phyloP scores from a whole-genome alignment of 1,139 yeast species.

The Magnusiomyces sp. region DNA sequence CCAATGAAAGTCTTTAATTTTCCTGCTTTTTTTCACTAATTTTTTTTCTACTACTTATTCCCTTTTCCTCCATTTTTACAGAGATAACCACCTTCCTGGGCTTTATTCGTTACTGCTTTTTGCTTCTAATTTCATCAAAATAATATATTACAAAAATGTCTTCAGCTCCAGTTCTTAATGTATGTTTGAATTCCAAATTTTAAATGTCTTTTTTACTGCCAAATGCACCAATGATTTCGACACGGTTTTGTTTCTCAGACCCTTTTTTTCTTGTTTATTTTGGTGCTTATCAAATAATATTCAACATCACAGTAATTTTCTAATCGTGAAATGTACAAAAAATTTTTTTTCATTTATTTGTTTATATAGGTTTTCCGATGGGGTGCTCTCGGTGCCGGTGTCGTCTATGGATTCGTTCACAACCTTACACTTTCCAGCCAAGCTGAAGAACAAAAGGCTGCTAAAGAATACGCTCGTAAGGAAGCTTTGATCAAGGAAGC shows the following conservation, averaged over 20 bases:
- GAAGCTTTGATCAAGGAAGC: conserved; percentile 79
- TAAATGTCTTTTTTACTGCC: background rate
- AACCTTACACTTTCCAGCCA: conserved; percentile 58
- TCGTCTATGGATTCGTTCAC: conserved; percentile 83
- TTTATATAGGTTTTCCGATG: conserved; percentile 70
- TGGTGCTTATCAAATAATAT: background rate
- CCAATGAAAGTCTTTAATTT: too few species aligned
- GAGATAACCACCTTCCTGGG: background rate
- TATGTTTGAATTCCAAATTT: conserved; percentile 13
- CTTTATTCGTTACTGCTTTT: too few species aligned
- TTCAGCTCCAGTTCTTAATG: conserved; percentile 25
- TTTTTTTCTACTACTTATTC: background rate
- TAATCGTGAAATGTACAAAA: background rate
- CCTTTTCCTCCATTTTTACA: conserved; percentile 1
- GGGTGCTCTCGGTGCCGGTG: conserved; percentile 84
- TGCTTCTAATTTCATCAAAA: background rate
- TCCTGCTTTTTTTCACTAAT: conserved; percentile 1
- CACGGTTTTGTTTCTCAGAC: background rate
- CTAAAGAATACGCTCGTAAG: conserved; percentile 53
- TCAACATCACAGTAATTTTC: background rate
- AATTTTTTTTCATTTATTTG: background rate
- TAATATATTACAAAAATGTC: conserved; percentile 12
- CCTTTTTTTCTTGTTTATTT: background rate
- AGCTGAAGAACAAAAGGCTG: conserved; percentile 51
- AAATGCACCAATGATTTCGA: too few species aligned